A percentile compares a stretch with the other conserved stretches of the same genome.
These are phyloP conservation scores for Lentinula detonsa DNA, from an alignment of 768 basidiomycete genomes.

Conservation along the genomic window DNA sequence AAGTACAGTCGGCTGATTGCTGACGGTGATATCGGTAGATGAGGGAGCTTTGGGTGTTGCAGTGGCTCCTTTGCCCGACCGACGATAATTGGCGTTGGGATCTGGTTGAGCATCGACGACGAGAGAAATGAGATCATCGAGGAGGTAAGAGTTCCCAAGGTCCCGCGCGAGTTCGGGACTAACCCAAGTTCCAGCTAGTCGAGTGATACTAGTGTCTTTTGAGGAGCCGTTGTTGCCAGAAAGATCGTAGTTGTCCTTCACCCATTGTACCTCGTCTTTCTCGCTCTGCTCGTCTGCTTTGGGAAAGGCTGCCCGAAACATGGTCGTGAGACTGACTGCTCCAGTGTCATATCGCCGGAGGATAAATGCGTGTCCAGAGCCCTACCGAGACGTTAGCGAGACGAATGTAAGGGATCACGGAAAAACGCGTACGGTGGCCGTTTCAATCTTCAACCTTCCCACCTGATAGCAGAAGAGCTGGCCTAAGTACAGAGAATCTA, in stretches of 20 bases:
- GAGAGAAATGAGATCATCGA: constrained; percentile 54
- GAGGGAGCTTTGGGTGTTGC: constrained; percentile 21
- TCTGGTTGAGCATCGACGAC: constrained; percentile 75
- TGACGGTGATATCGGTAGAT: constrained; percentile 15
- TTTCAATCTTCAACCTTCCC: constrained; percentile 79
- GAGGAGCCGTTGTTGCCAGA: constrained; percentile 70
- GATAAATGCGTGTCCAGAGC: constrained; percentile 84
- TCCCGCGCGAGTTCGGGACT: constrained; percentile 55
- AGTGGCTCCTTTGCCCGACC: constrained; percentile 41
- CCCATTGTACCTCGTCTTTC: constrained; percentile 75
- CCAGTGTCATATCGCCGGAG: constrained; percentile 91
- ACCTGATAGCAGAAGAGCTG: constrained; percentile 39
- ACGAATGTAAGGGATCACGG: neutral
- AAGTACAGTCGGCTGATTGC: constrained; percentile 25
- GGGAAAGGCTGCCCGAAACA: constrained; percentile 95
- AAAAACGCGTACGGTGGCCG: constrained; percentile 59
- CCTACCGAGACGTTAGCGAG: constrained; percentile 31
- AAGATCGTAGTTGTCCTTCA: constrained; percentile 73
- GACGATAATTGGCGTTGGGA: constrained; percentile 71
- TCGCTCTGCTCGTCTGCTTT: constrained; percentile 72
- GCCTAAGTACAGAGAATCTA: constrained; percentile 2
- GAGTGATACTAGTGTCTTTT: constrained; percentile 51
- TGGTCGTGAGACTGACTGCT: constrained; percentile 88
- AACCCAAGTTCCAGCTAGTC: constrained; percentile 91
- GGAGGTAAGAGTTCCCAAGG: constrained; percentile 62